Base-by-base conservation (phyloP, 371 early-diverging fungal species). In the Mucor racemosus region DNA sequence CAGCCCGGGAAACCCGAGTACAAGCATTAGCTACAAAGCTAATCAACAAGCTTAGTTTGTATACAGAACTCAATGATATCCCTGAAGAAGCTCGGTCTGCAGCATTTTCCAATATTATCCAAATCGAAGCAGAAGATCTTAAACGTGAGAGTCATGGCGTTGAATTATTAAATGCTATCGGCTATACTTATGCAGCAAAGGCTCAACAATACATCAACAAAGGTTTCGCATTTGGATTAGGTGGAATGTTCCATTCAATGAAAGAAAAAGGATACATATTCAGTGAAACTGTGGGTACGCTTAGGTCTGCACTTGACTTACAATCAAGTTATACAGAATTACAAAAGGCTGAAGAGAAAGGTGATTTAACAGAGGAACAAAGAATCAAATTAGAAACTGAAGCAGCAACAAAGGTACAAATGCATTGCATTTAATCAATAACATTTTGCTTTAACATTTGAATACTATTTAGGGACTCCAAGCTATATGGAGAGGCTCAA, bases 401-500 rank as follows among this genome's bases (percentile, higher is more conserved):
- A n/a, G 91, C 92, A 14, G 91, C 91, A n/a, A 79, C 80, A 58
- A 89, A 90, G 77, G 89, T 82, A 77, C 56, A 38, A 38, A 38
- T 38, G 11, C 7, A 7, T 10, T 10, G 15, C 0, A 33, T 34
- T 4, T 11, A 11, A 39, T 55, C n/a, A 0, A 33, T 17, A 2
- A 19, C 9, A 34, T 26, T 31, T 41, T 9, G 33, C 7, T 7
- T 35, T 53, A 14, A 13, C 40, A 48, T 59, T 36, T 0, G 13
- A 53, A 4, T 0, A 31, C 19, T 38, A 26, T 58, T 39, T 53
- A 92, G 82, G 95, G 96, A n/a, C 71, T 97, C 64, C 88, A 95
- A 69, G 95, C 96, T 1, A 88, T 98, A 61, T 97, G 98, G 98
- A 85, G 92, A 76, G 97, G 95, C 34, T 92, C 92, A 34, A 95